These are phyloP conservation scores for Cercophora sp. DNA, from an alignment of 495 filamentous ascomycete genomes.

Conservation along the genomic window DNA sequence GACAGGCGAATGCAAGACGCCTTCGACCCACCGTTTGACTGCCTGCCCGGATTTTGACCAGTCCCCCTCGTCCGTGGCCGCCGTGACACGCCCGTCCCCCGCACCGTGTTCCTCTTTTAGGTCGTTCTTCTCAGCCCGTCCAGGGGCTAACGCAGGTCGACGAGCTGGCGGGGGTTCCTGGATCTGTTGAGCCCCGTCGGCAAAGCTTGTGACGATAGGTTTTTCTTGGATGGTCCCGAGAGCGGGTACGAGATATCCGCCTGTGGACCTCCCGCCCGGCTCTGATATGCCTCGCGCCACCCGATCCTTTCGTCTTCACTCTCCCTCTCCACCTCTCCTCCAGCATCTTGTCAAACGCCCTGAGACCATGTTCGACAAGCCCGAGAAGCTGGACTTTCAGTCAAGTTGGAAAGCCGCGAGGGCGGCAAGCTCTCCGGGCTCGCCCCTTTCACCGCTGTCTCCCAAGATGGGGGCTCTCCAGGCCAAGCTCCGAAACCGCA, in stretches of 20 bases:
- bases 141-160: background rate
- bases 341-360: background rate
- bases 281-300: too few species aligned
- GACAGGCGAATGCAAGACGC: too few species aligned
- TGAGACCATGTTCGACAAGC: background rate
- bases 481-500: constrained; percentile 24
- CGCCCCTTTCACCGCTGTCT: constrained; percentile 22
- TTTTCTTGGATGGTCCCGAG: too few species aligned
- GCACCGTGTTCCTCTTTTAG: background rate
- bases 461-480: constrained; percentile 21
- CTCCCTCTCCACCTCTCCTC: background rate
- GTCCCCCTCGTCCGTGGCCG: constrained; percentile 1
- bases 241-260: too few species aligned
- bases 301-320: background rate
- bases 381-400: background rate
- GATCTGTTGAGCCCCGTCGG: constrained; percentile 1
- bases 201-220: constrained; percentile 4
- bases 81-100: background rate
- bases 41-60: too few species aligned
- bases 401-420: constrained; percentile 15
- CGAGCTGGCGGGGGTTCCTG: background rate
- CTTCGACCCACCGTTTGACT: too few species aligned
- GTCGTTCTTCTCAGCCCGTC: background rate
- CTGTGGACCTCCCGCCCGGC: too few species aligned
- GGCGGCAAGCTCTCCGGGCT: constrained; percentile 20